A percentile compares a stretch with the other conserved stretches of the same genome.
phyloP scores from a whole-genome alignment of 2,329 filamentous ascomycete species.

The Pyrenophora seminiperda region DNA sequence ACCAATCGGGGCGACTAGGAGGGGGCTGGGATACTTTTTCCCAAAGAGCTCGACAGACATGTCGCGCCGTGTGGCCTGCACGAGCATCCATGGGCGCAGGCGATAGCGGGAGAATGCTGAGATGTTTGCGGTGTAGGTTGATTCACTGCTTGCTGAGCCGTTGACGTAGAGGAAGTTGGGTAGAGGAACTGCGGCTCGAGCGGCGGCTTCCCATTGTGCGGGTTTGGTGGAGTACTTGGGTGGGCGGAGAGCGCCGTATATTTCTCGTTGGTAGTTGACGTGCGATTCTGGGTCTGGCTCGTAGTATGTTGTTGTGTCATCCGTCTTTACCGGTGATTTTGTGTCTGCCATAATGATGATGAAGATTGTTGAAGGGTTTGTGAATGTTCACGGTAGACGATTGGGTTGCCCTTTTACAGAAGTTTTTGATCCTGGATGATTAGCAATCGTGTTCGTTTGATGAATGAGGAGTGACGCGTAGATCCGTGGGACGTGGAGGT shows the following conservation, averaged over 20 bases:
- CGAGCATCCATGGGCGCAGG: constrained; percentile 49
- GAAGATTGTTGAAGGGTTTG: not conserved
- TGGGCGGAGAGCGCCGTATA: constrained; percentile 45
- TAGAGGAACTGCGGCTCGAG: constrained; percentile 39
- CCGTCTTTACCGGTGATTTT: not conserved
- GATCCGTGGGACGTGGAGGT: not conserved
- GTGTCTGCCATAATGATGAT: not conserved
- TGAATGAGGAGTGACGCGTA: not conserved
- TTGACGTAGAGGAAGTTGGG: constrained; percentile 50
- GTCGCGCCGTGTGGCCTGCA: constrained; percentile 42
- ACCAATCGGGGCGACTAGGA: constrained; percentile 71
- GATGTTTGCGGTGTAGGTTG: constrained; percentile 45
- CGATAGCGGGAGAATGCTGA: constrained; percentile 49
- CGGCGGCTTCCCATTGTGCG: constrained; percentile 47
- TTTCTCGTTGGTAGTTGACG: constrained; percentile 43
- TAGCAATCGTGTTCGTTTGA: not conserved
- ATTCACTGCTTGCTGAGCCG: constrained; percentile 47
- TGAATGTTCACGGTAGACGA: too few species aligned
- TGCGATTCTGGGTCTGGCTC: constrained; percentile 46
- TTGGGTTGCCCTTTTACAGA: too few species aligned
- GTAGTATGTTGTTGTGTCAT: constrained; percentile 26
- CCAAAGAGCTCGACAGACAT: constrained; percentile 44
- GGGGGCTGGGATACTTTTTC: constrained; percentile 54
- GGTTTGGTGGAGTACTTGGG: constrained; percentile 51
- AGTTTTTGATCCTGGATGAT: too few species aligned